Evolutionary conservation across 805 yeast species (phyloP).

Genomic region (Yarrowia sp.): DNA sequence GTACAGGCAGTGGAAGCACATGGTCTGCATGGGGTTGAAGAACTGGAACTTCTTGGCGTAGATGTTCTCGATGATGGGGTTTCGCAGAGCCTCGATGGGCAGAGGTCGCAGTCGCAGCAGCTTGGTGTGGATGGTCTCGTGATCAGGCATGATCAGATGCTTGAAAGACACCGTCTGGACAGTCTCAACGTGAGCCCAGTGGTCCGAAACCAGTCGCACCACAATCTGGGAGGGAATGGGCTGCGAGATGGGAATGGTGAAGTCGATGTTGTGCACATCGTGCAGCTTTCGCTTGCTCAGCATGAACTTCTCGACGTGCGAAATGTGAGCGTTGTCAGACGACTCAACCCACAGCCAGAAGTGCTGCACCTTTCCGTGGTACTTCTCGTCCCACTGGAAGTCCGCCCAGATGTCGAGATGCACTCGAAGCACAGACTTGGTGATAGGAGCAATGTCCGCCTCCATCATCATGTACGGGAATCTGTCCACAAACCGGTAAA

Average conservation of each 20-base stretch:
- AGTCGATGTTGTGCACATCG: conserved; percentile 70
- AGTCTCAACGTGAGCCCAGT: conserved; percentile 86
- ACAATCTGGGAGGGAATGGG: conserved; percentile 89
- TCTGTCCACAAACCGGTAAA: conserved; percentile 59
- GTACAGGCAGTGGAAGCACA: conserved; percentile 88
- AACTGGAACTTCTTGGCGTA: conserved; percentile 69
- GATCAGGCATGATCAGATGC: conserved; percentile 82
- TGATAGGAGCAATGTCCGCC: conserved; percentile 85
- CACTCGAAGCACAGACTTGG: conserved; percentile 79
- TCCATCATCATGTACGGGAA: conserved; percentile 76
- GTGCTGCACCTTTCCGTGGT: conserved; percentile 79
- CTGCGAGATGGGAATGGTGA: conserved; percentile 86
- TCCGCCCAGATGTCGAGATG: conserved; percentile 69
- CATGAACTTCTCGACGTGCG: conserved; percentile 81
- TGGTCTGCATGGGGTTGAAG: conserved; percentile 98
- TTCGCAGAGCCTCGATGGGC: conserved; percentile 76
- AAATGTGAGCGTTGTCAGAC: conserved; percentile 64
- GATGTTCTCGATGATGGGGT: conserved; percentile 62
- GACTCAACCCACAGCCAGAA: conserved; percentile 95
- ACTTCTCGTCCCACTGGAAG: conserved; percentile 78
- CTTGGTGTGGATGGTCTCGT: conserved; percentile 81
- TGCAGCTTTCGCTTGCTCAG: conserved; percentile 57
- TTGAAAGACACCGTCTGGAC: conserved; percentile 79
- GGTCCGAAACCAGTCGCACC: conserved; percentile 74
- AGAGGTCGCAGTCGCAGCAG: conserved; percentile 79